Base-by-base conservation (phyloP, 345 rosid genomes). In the Alliaria petiolata region DNA sequence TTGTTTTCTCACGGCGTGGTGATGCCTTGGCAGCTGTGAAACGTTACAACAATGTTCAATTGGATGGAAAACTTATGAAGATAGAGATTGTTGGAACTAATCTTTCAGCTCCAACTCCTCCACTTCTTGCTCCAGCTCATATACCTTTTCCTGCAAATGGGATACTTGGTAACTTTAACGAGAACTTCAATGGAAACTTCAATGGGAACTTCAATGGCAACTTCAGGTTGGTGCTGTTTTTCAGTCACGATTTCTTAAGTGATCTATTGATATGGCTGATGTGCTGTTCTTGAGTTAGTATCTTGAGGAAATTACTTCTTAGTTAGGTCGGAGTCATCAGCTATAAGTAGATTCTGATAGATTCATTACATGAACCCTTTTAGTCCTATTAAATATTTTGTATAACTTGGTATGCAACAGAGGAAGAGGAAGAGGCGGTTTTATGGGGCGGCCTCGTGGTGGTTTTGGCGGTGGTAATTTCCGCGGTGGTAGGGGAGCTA, bases 1-100 rank as follows among this genome's bases (percentile, higher is more conserved):
- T 87, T 66, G 96, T 85, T 51, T 86, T 75, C 17, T 74, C 87
- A 0, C 62, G 84, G 25, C 80, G 75, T 28, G 59, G 79, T 46
- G 87, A 89, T 78, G 96, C 84, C 5, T 40, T 79, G 19, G 90
- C 86, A 8, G 92, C 96, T 69, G 83, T 85, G 3, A 87, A 84
- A 81, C 85, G 85, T 67, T 89, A 84, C 78, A 80, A 87, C 54
- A 77, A 82, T 62, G 90, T 89, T 79, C 90, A 89, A 44, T 73
- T 87, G 46, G 96, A 89, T 78, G 92, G 92, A 11, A 87, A 87
- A 53, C 78, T 81, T 20, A 81, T 89, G 92, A 87, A 85, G 74
- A 75, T 89, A 20, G 96, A 89, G 80, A 81, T 83, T 39, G 82
- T 78, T 17, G 92, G 90, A 72, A 77, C 83, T 35, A 85, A 80